These are phyloP conservation scores for Metschnikowia koreensis DNA, from an alignment of 805 yeast species.

Conservation along the genomic window DNA sequence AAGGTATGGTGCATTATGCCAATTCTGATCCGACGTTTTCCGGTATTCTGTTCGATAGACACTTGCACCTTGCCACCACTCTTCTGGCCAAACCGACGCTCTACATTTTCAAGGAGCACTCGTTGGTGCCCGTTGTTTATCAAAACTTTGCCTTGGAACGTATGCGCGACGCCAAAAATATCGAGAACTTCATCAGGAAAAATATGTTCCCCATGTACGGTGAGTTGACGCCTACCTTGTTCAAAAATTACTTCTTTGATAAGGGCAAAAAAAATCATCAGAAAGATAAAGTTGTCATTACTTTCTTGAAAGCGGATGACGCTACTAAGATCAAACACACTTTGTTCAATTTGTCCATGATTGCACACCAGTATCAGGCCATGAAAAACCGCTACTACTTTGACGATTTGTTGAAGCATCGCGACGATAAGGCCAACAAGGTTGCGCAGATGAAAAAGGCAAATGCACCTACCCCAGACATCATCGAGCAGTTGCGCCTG, in stretches of 20 bases:
- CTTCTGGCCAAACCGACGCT: conserved; percentile 62
- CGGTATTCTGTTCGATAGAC: conserved; percentile 40
- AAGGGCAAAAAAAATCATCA: conserved; percentile 19
- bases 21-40: conserved; percentile 39
- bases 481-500: conserved; percentile 47
- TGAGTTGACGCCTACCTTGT: conserved; percentile 46
- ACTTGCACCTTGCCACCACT: conserved; percentile 49
- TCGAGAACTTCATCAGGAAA: conserved; percentile 49
- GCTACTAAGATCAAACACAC: conserved; percentile 32
- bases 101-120: conserved; percentile 56
- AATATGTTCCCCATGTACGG: conserved; percentile 52
- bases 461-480: conserved; percentile 41
- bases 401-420: conserved; percentile 25
- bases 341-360: conserved; percentile 39
- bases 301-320: conserved; percentile 45
- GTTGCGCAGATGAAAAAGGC: conserved; percentile 45
- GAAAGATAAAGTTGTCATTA: conserved; percentile 47
- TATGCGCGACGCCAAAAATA: conserved; percentile 47
- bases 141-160: conserved; percentile 66
- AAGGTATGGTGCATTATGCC: conserved; percentile 40
- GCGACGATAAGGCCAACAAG: conserved; percentile 40
- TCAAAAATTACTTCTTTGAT: conserved; percentile 33
- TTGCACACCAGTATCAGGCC: conserved; percentile 50
- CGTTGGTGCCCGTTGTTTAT: conserved; percentile 49
- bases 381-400: conserved; percentile 42